These are phyloP conservation scores for Suhomyces maxii DNA, from an alignment of 1,139 yeast genomes.

Conservation along the genomic window DNA sequence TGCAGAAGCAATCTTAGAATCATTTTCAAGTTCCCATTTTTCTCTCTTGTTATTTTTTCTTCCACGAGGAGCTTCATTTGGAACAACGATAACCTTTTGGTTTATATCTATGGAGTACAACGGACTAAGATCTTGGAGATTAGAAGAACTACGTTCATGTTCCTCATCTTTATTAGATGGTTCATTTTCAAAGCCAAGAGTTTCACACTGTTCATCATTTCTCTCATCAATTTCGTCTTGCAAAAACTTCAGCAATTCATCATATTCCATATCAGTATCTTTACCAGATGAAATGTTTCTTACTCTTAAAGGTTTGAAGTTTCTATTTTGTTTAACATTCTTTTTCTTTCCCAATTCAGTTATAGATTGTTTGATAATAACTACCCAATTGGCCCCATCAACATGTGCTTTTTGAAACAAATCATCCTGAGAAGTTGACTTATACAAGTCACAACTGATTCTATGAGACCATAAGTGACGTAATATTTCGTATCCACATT, in stretches of 20 bases:
- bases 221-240: slow-evolving; percentile 40
- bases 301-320: slow-evolving; percentile 71
- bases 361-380: slow-evolving; percentile 63
- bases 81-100: slow-evolving; percentile 62
- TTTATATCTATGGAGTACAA: slow-evolving; percentile 41
- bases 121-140: slow-evolving; percentile 23
- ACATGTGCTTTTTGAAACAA: slow-evolving; percentile 59
- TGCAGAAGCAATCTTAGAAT: slow-evolving; percentile 62
- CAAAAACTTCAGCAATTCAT: slow-evolving; percentile 58
- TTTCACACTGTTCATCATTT: not conserved
- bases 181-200: not conserved
- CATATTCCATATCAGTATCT: slow-evolving; percentile 71
- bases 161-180: slow-evolving; percentile 15
- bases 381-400: slow-evolving; percentile 75
- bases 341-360: slow-evolving; percentile 33
- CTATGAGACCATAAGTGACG: slow-evolving; percentile 67
- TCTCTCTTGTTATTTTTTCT: slow-evolving; percentile 75
- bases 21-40: slow-evolving; percentile 78
- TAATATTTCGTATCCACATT: slow-evolving; percentile 63
- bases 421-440: slow-evolving; percentile 61
- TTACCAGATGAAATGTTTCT: slow-evolving; percentile 57
- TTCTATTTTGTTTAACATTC: slow-evolving; percentile 27
- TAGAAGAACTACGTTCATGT: slow-evolving; percentile 14
- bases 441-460: slow-evolving; percentile 71
- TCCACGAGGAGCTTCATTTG: slow-evolving; percentile 72